A percentile compares a stretch with the other conserved stretches of the same genome.
Conservation (phyloP, 2,329 filamentous ascomycete species). For the Cladophialophora carrionii region DNA sequence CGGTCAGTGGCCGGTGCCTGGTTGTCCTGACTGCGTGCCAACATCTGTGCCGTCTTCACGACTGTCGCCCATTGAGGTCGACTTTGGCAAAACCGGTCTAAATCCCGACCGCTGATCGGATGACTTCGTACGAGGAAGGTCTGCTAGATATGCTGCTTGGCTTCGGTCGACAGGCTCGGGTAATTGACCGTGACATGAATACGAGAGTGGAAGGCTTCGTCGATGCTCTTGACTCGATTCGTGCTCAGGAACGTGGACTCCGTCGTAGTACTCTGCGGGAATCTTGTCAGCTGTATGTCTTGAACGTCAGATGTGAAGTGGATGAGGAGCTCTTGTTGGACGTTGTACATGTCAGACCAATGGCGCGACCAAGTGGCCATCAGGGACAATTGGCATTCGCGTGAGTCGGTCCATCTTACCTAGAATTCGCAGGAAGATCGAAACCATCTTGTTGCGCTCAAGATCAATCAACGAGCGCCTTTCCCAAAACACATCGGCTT, state of each 20-base stretch:
- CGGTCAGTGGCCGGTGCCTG: constrained; percentile 24
- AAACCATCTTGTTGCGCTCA: constrained; percentile 53
- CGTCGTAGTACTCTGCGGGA: constrained; percentile 39
- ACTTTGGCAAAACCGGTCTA: constrained; percentile 29
- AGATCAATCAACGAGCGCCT: constrained; percentile 48
- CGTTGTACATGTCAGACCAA: background rate
- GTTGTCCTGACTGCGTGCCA: constrained; percentile 40
- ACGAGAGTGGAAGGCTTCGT: constrained; percentile 45
- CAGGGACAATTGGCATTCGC: background rate
- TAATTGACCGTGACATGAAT: constrained; percentile 54
- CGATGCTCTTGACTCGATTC: constrained; percentile 40
- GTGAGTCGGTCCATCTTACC: constrained; percentile 22
- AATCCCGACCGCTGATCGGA: constrained; percentile 20
- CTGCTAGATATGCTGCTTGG: constrained; percentile 30
- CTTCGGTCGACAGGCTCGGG: constrained; percentile 43
- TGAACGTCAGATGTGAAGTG: constrained; percentile 8
- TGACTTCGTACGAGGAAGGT: constrained; percentile 29
- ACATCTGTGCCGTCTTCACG: constrained; percentile 49
- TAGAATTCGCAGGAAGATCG: constrained; percentile 39
- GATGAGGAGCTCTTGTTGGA: background rate
- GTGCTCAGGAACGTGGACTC: constrained; percentile 43
- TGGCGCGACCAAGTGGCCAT: background rate
- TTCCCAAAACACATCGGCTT: constrained; percentile 53
- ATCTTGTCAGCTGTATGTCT: constrained; percentile 21
- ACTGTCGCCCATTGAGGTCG: constrained; percentile 44